A percentile compares a stretch with the other conserved stretches of the same genome.
These are phyloP conservation scores for Neostapfia colusana DNA, from an alignment of 176 grass and related monocot species.

Conservation along the genomic window DNA sequence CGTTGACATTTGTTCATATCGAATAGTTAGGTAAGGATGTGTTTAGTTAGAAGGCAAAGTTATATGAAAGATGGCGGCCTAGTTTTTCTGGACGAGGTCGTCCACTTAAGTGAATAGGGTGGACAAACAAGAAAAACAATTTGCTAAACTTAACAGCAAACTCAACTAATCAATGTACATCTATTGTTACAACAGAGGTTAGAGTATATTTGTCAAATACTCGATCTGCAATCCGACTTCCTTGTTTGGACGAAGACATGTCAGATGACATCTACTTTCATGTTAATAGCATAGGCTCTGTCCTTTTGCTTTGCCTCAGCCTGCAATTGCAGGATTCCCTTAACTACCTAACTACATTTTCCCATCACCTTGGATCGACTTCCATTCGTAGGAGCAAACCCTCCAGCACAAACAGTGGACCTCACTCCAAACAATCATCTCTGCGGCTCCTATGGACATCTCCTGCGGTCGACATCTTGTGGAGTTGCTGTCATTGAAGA, in stretches of 20 bases:
- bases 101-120: not conserved
- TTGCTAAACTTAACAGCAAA: conserved; percentile 10
- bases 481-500: not conserved
- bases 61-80: too few species aligned
- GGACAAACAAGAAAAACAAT: not conserved
- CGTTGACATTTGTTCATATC: too few species aligned
- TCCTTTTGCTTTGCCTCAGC: not conserved
- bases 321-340: not conserved
- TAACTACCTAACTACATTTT: conserved; percentile 6
- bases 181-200: conserved; percentile 35
- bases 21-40: too few species aligned
- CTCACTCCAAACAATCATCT: conserved; percentile 24
- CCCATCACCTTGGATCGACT: too few species aligned
- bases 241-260: conserved; percentile 5
- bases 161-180: conserved; percentile 34
- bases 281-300: conserved; percentile 6
- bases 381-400: not conserved
- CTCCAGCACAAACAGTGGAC: not conserved
- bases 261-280: conserved; percentile 8
- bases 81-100: not conserved
- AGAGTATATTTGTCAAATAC: conserved; percentile 31
- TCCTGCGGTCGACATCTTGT: too few species aligned
- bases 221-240: conserved; percentile 1
- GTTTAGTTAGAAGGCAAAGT: too few species aligned
- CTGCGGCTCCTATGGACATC: too few species aligned